Base-by-base conservation (phyloP, 305 asterid genomes). In the Fraxinus angustifolia region DNA sequence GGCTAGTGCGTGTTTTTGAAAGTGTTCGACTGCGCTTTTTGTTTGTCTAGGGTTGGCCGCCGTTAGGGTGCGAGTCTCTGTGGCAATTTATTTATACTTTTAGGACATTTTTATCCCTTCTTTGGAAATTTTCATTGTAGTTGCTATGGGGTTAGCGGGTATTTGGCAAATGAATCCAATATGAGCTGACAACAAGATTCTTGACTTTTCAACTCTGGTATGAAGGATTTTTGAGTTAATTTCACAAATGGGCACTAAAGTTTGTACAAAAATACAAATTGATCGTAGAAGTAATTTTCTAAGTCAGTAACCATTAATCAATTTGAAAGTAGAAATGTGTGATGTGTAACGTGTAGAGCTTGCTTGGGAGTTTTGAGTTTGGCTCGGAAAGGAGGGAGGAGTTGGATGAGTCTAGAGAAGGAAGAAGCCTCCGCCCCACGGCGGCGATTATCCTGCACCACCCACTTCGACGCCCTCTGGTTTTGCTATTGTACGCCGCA, bases 401-500 rank as follows among this genome's bases (percentile, higher is more conserved):
- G 36, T 28, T 12, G n/a, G 75, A 88, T 90, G 95, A 84, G 83
- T 81, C 83, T 87, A 21, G 86, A 85, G 58, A 65, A 77, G 80
- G 87, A 86, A 48, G 92, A 82, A 67, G 82, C 79, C 67, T 76
- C 84, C 77, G 28, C 81, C 28, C 85, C 87, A 16, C 92, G 82
- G 85, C 90, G 84, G 86, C 84, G 82, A 70, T 45, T 90, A n/a
- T 84, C 90, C 23, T 93, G 97, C 91, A 56, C 88, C 84, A 82
- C 89, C 60, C 83, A 78, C 71, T 93, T 93, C 72, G 97, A 93
- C 48, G 92, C 93, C 16, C 92, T 93, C 72, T 93, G 93, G 89
- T 92, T 93, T 88, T 93, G 97, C 89, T 93, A 93, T 76, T 91
- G 97, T 93, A 91, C 21, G 86, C 68, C 58, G 17, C 68, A 40